Conservation (phyloP, 2,329 filamentous ascomycete species). For the Exophiala alcalophila region DNA sequence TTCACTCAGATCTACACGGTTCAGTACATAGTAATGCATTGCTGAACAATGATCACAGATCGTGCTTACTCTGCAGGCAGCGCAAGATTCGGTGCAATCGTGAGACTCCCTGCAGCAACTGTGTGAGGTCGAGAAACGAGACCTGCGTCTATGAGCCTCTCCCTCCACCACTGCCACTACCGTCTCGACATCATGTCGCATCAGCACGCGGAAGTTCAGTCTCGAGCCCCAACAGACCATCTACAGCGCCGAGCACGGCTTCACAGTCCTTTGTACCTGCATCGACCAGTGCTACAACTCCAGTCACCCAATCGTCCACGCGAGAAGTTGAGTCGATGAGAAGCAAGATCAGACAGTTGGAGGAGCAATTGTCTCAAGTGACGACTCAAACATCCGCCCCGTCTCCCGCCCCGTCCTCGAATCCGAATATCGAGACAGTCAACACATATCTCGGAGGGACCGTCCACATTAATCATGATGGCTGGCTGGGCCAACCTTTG, state of each 20-base stretch:
- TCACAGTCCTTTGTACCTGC: constrained; percentile 32
- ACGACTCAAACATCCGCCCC: neutral
- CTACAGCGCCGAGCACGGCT: constrained; percentile 40
- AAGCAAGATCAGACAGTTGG: neutral
- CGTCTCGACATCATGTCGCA: too few relatives aligned
- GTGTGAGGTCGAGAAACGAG: constrained; percentile 56
- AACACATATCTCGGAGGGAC: constrained; percentile 42
- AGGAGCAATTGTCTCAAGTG: constrained; percentile 8
- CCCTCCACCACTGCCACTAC: constrained; percentile 39
- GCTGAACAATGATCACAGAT: constrained; percentile 80
- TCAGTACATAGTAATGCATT: constrained; percentile 1
- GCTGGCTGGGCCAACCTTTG: constrained; percentile 34
- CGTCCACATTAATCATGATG: constrained; percentile 42
- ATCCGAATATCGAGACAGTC: neutral
- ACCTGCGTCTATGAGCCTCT: constrained; percentile 57
- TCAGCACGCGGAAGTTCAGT: too few relatives aligned
- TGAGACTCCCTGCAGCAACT: constrained; percentile 86
- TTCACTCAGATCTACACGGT: constrained; percentile 7
- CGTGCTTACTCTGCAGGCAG: constrained; percentile 83
- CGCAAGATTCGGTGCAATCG: constrained; percentile 95
- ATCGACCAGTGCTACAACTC: neutral
- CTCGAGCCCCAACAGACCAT: constrained; percentile 58
- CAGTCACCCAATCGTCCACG: neutral
- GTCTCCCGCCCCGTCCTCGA: neutral
- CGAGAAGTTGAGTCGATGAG: neutral